phyloP scores from a whole-genome alignment of 306 rosid species.

The Potentilla sterilis region DNA sequence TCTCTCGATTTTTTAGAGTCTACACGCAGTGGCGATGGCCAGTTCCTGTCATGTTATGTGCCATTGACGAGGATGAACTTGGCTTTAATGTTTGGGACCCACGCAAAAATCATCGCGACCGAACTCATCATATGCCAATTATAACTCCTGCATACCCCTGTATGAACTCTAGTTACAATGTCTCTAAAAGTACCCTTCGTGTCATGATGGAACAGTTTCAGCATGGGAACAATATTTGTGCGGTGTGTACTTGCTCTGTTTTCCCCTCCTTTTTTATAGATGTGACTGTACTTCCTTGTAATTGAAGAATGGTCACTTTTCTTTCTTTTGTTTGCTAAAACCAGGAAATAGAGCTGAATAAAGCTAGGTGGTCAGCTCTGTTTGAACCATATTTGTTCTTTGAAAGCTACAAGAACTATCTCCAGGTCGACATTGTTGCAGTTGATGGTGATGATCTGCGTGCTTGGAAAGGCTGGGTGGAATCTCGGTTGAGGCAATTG shows the following conservation, averaged over 20 bases:
- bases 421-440: constrained; percentile 80
- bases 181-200: constrained; percentile 87
- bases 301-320: background rate
- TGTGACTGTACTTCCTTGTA: background rate
- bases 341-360: constrained; percentile 83
- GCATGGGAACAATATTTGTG: constrained; percentile 64
- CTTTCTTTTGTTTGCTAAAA: background rate
- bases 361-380: constrained; percentile 72
- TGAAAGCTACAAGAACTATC: constrained; percentile 83
- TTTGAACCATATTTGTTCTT: constrained; percentile 74
- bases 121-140: constrained; percentile 85
- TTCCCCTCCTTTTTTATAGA: background rate
- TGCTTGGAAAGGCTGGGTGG: constrained; percentile 93
- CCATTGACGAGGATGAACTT: constrained; percentile 80
- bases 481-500: constrained; percentile 79
- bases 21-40: constrained; percentile 99
- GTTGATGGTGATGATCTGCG: constrained; percentile 74
- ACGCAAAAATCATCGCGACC: constrained; percentile 74
- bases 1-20: constrained; percentile 90
- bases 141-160: constrained; percentile 97
- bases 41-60: constrained; percentile 90
- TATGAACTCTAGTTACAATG: constrained; percentile 97
- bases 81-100: constrained; percentile 90
- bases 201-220: constrained; percentile 88
- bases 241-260: constrained; percentile 38